Evolutionary conservation across 371 early-diverging fungal genomes (phyloP).

Genomic region (Conidiobolus incongruus): DNA sequence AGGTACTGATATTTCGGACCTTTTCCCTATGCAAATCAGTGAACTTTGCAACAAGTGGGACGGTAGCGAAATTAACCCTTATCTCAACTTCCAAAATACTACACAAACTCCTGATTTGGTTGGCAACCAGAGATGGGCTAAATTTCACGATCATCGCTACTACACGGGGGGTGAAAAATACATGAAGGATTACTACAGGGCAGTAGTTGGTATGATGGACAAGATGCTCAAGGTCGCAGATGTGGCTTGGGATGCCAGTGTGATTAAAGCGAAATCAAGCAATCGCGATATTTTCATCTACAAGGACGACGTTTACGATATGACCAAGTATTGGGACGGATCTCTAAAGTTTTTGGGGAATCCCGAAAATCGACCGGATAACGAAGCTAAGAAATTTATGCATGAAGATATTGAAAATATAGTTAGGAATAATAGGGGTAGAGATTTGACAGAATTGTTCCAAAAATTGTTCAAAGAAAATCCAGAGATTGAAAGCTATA

Average conservation of each 20-base stretch:
- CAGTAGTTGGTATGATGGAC: slow-evolving; percentile 31
- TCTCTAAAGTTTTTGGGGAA: slow-evolving; percentile 29
- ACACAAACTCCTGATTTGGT: no score
- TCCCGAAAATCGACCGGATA: slow-evolving; percentile 6
- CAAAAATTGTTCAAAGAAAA: no score
- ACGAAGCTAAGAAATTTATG: background rate
- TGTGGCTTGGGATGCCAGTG: slow-evolving; percentile 20
- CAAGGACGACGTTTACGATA: slow-evolving; percentile 49
- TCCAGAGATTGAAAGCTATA: no score
- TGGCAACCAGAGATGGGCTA: slow-evolving; percentile 9
- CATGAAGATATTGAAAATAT: slow-evolving; percentile 11
- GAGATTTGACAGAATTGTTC: no score
- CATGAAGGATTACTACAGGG: slow-evolving; percentile 31
- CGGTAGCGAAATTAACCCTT: slow-evolving; percentile 16
- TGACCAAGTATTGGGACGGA: slow-evolving; percentile 37
- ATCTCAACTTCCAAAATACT: slow-evolving; percentile 15
- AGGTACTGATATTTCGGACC: slow-evolving; percentile 37
- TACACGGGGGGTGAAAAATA: slow-evolving; percentile 6
- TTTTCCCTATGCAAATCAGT: slow-evolving; percentile 51
- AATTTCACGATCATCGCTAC: slow-evolving; percentile 28
- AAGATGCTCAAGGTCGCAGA: slow-evolving; percentile 32
- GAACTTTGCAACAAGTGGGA: slow-evolving; percentile 19
- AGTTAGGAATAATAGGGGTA: no score
- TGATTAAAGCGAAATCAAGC: slow-evolving; percentile 17
- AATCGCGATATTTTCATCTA: slow-evolving; percentile 30